phyloP scores from a whole-genome alignment of 768 basidiomycete genomes.

The Rhodocollybia butyracea region DNA sequence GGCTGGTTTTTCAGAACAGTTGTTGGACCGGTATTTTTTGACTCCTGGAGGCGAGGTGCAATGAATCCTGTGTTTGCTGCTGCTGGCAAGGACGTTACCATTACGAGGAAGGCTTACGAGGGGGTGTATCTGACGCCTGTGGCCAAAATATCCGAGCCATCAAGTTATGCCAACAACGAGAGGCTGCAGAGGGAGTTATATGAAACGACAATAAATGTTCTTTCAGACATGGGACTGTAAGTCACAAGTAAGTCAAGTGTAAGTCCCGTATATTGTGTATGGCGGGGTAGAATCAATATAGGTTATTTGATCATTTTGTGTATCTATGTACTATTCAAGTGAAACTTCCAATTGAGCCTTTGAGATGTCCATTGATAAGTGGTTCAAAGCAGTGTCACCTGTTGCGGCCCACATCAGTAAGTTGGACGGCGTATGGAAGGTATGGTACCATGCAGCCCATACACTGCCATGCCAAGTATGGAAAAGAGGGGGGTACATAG shows the following conservation, averaged over 20 bases:
- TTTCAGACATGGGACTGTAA: slow-evolving; percentile 16
- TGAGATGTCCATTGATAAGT: too few relatives aligned
- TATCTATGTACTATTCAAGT: too few relatives aligned
- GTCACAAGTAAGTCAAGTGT: too few relatives aligned
- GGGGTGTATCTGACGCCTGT: slow-evolving; percentile 28
- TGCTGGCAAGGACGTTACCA: slow-evolving; percentile 19
- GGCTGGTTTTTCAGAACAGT: slow-evolving; percentile 18
- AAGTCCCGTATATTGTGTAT: background rate
- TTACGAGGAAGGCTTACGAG: slow-evolving; percentile 18
- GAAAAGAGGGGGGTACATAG: too few relatives aligned
- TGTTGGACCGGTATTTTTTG: slow-evolving; percentile 16
- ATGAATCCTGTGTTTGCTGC: slow-evolving; percentile 27
- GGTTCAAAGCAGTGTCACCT: too few relatives aligned
- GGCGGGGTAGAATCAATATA: too few relatives aligned
- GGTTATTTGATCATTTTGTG: too few relatives aligned
- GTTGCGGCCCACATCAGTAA: too few relatives aligned
- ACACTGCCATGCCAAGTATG: too few relatives aligned
- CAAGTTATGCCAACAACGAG: slow-evolving; percentile 15
- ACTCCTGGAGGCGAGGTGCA: slow-evolving; percentile 19
- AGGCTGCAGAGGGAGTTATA: slow-evolving; percentile 26
- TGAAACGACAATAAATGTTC: slow-evolving; percentile 21
- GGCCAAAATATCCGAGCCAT: slow-evolving; percentile 12
- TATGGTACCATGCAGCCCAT: too few relatives aligned
- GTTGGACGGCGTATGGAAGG: too few relatives aligned
- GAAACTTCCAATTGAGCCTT: too few relatives aligned